Evolutionary conservation across 305 asterid genomes (phyloP), one percentile per base, ranked within the genome.

Genomic region (Fraxinus sp.): DNA sequence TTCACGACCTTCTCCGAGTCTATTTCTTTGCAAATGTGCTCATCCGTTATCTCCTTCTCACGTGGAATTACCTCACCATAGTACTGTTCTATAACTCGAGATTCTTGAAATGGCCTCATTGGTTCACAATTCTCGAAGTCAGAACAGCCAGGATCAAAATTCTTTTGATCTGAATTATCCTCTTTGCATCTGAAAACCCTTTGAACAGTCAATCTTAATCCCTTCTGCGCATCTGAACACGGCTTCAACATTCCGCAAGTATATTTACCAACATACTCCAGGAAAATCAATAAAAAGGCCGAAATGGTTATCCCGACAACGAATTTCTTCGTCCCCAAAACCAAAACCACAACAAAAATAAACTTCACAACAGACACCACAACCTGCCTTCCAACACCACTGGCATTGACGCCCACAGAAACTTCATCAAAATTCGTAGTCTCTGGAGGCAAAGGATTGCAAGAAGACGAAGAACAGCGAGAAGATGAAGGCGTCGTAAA

Each of bases 231-330:
- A 75, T 78, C 80, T 1, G 62, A 62, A 84, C 70, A 76, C 0
- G 90, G 88, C 74, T 55, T 75, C 79, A 66, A 57, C 78, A 52
- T 80, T n/a, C 32, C 52, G 46, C 66, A 46, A 11, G 70, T 55
- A 46, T 75, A 83, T 80, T 86, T 87, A 49, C 91, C 92, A 5
- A 85, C 81, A 77, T 68, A 89, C 76, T 95, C 98, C 46, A 92
- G 77, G 79, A 92, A 83, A 68, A 92, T 80, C 52, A 95, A 79
- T 80, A 91, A 72, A 78, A 91, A 88, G 0, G 98, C 95, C 33
- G 97, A 92, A 80, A 94, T 28, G 7, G 97, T 92, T 77, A 95
- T 82, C 83, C 93, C 97, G 1, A 91, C 77, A 0, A 93, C 89
- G 35, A 95, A 83, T 84, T 87, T 91, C 84, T 92, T 87, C 0